Evolutionary conservation across 345 rosid species (phyloP), one percentile per base, ranked within the genome.

Genomic region (Cardamine chenopodiifolia): DNA sequence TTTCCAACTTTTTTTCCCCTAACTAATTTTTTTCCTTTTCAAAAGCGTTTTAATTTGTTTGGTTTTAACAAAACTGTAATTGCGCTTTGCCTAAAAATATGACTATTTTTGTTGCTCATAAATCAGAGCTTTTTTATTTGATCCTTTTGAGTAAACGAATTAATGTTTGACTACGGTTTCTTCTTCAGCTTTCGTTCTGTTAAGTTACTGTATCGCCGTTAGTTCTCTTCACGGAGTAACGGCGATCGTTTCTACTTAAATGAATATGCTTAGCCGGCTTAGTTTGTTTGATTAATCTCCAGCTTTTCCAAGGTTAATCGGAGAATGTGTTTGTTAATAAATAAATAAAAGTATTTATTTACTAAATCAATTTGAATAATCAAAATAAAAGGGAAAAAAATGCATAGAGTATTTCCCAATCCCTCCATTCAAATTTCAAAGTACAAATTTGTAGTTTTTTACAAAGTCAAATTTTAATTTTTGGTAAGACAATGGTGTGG

Each of bases 91-190:
- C 22, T 19, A 4, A 28, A 23, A 68, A 53, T 19, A 53, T 29
- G 20, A 31, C 22, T 75, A 68, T 42, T 76, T 52, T 76, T 54
- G 64, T 62, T 32, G 49, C 79, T 54, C 73, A 20, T 18, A 47
- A 74, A 26, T 66, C 25, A 71, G 67, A 71, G 76, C 70, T 37
- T 55, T 69, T 56, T 40, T 0, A 17, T 69, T 56, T 25, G 1
- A 10, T 5, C 17, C 14, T 15, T 34, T 25, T 23, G 60, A 20
- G 44, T 19, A 19, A 34, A 25, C 67, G 4, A 39, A 2, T 7
- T 23, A 40, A n/a, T 18, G 26, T n/a, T 55, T 20, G 13, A 8
- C 11, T 59, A 62, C 15, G 22, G 17, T 17, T 57, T n/a, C 7
- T 45, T 45, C 22, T 45, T 45, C 8, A n/a, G 50, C 7, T 62